Percentiles rank a stretch among this genome's conserved stretches.
These are phyloP conservation scores for Fusarium oxysporum DNA, from an alignment of 2,329 filamentous ascomycete genomes.

Conservation along the genomic window DNA sequence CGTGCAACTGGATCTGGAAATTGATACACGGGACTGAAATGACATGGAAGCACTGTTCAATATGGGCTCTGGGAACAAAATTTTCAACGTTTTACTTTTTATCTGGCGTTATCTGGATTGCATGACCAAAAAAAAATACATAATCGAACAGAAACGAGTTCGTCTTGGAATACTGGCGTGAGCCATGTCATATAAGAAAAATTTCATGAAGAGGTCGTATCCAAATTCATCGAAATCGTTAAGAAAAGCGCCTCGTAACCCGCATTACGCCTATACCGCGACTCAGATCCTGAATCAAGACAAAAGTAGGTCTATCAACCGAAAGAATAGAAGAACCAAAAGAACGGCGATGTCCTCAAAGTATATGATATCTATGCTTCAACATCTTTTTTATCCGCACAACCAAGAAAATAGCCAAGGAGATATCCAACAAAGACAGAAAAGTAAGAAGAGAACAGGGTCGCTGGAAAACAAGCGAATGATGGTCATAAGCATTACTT, in stretches of 20 bases:
- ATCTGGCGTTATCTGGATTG: not conserved
- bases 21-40: constrained; percentile 68
- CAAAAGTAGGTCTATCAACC: not conserved
- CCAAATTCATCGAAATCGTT: not conserved
- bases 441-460: not conserved
- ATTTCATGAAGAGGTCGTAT: not conserved
- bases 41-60: not conserved
- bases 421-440: not conserved
- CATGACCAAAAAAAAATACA: constrained; percentile 2
- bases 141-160: not conserved
- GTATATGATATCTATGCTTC: not conserved
- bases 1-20: constrained; percentile 74
- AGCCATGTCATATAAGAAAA: not conserved
- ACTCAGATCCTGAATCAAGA: not conserved
- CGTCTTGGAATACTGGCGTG: not conserved
- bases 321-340: not conserved
- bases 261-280: not conserved
- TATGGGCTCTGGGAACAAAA: not conserved
- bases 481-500: not conserved
- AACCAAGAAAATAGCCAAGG: not conserved
- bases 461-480: not conserved
- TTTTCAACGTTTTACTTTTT: not conserved
- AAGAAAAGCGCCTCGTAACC: not conserved
- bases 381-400: not conserved
- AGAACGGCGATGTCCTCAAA: not conserved